phyloP scores from a whole-genome alignment of 2,329 filamentous ascomycete genomes.

The Nemania sp. region DNA sequence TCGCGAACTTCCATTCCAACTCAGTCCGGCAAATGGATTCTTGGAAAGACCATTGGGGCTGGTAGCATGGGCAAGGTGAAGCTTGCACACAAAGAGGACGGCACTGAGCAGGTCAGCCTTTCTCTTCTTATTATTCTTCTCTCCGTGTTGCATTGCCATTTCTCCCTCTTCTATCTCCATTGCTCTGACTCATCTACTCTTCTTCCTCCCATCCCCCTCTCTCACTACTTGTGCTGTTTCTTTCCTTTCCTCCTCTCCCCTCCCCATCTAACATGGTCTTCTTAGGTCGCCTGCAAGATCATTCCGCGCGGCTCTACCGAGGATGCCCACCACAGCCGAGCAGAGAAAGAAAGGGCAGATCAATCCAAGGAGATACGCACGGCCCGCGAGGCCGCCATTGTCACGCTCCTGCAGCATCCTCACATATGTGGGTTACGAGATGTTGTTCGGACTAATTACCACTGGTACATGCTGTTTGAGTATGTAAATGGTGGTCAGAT shows the following conservation, averaged over 20 bases:
- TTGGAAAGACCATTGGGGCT: conserved; percentile 95
- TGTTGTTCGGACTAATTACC: conserved; percentile 92
- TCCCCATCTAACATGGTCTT: conserved; percentile 28
- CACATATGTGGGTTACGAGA: conserved; percentile 96
- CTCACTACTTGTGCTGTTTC: neutral
- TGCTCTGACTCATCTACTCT: conserved; percentile 14
- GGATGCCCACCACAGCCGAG: conserved; percentile 72
- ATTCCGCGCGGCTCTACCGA: conserved; percentile 89
- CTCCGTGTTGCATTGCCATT: neutral
- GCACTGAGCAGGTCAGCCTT: conserved; percentile 79
- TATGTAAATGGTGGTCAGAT: conserved; percentile 99
- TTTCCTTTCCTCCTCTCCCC: conserved; percentile 8
- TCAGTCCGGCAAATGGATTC: conserved; percentile 87
- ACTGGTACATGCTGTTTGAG: conserved; percentile 99
- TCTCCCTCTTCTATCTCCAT: conserved; percentile 1
- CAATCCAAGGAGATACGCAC: conserved; percentile 96
- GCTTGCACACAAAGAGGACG: conserved; percentile 86
- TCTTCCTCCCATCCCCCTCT: neutral
- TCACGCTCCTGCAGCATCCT: conserved; percentile 89
- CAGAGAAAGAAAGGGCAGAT: conserved; percentile 85
- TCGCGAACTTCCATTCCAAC: conserved; percentile 85
- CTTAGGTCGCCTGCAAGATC: conserved; percentile 92
- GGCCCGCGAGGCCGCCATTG: conserved; percentile 92
- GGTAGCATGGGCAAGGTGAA: conserved; percentile 99
- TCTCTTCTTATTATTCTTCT: conserved; percentile 14